Conservation (phyloP, 2,329 filamentous ascomycete species). For the Hypoxylon sp. region DNA sequence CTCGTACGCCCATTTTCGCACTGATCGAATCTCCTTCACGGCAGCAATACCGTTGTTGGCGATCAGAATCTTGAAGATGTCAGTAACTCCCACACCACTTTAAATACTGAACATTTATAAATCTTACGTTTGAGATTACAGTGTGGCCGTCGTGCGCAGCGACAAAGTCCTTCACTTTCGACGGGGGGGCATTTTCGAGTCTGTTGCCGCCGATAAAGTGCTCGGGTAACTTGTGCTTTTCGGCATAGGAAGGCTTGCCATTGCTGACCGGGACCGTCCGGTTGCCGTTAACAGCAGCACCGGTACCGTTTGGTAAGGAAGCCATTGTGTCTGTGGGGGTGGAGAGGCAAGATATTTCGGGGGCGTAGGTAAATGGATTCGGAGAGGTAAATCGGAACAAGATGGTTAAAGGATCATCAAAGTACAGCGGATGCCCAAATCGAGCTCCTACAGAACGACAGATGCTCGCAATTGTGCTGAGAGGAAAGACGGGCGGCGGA, state of each 20-base stretch:
- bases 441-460: slow-evolving; percentile 46
- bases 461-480: slow-evolving; percentile 42
- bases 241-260: slow-evolving; percentile 76
- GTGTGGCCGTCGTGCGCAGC: slow-evolving; percentile 91
- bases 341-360: slow-evolving; percentile 31
- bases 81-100: slow-evolving; percentile 13
- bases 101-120: neutral
- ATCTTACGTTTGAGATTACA: slow-evolving; percentile 93
- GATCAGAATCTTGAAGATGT: slow-evolving; percentile 81
- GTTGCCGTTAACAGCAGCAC: slow-evolving; percentile 56
- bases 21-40: slow-evolving; percentile 98
- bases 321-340: slow-evolving; percentile 43
- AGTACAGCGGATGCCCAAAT: slow-evolving; percentile 42
- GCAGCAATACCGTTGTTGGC: slow-evolving; percentile 99
- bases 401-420: slow-evolving; percentile 47
- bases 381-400: slow-evolving; percentile 41
- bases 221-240: slow-evolving; percentile 84
- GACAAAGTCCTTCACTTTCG: slow-evolving; percentile 97
- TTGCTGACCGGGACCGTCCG: slow-evolving; percentile 66
- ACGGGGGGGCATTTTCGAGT: slow-evolving; percentile 81
- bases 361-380: slow-evolving; percentile 18
- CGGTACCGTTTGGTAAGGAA: slow-evolving; percentile 45
- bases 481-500: slow-evolving; percentile 14
- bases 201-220: slow-evolving; percentile 98
- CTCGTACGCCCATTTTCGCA: slow-evolving; percentile 99